These are phyloP conservation scores for Crithidia expoeki DNA, from an alignment of 208 protist species.

Conservation along the genomic window DNA sequence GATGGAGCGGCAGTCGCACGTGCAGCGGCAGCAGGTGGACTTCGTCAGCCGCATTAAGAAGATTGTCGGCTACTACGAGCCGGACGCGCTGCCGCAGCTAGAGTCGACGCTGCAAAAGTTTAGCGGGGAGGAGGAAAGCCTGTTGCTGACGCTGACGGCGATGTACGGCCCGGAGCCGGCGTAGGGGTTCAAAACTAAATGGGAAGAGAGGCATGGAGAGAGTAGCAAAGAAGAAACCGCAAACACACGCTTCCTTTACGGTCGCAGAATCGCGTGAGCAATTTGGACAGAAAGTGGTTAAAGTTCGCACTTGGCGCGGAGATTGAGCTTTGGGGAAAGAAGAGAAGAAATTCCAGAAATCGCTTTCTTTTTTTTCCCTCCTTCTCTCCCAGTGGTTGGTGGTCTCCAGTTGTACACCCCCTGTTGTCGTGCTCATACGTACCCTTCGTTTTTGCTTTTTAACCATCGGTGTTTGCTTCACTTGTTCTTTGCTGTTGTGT, in stretches of 20 bases:
- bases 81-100: constrained; percentile 20
- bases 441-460: too few relatives aligned
- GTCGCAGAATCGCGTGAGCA: too few relatives aligned
- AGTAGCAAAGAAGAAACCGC: neutral
- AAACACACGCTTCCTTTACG: too few relatives aligned
- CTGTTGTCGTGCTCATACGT: too few relatives aligned
- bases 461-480: too few relatives aligned
- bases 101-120: constrained; percentile 43
- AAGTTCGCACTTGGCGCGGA: too few relatives aligned
- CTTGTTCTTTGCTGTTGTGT: too few relatives aligned
- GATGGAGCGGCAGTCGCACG: constrained; percentile 19
- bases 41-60: constrained; percentile 41
- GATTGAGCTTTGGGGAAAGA: too few relatives aligned
- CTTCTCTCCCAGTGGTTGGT: too few relatives aligned
- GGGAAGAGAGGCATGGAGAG: neutral
- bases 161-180: constrained; percentile 59
- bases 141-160: constrained; percentile 49
- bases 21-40: constrained; percentile 21
- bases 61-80: constrained; percentile 52
- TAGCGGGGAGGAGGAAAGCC: constrained; percentile 45
- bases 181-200: neutral
- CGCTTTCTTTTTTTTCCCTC: neutral
- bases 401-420: too few relatives aligned
- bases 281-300: too few relatives aligned
- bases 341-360: too few relatives aligned